A percentile compares a stretch with the other conserved stretches of the same genome.
Conservation (phyloP, 2,329 filamentous ascomycete species). For the Hypocrella siamensis region DNA sequence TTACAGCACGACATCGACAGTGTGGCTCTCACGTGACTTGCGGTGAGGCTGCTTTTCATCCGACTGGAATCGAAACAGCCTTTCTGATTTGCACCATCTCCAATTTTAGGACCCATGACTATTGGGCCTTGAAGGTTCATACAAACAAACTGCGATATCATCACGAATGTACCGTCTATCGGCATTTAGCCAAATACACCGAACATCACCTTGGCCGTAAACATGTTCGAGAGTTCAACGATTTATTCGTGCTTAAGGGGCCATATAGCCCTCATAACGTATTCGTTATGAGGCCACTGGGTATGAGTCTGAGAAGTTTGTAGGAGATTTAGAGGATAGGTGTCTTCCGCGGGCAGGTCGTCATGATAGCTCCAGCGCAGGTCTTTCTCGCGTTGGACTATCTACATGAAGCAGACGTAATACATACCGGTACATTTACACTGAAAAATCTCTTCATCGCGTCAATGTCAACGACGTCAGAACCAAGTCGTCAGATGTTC, state of each 20-base stretch:
- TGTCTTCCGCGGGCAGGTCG: conserved; percentile 13
- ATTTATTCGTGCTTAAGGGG: conserved; percentile 16
- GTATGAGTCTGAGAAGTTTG: conserved; percentile 20
- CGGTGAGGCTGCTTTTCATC: conserved; percentile 3
- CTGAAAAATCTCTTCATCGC: neutral
- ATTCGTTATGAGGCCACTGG: conserved; percentile 18
- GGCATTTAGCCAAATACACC: conserved; percentile 10
- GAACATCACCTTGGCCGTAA: conserved; percentile 12
- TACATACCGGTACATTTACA: conserved; percentile 12
- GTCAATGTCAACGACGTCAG: neutral
- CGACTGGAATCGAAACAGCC: neutral
- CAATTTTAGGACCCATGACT: conserved; percentile 7
- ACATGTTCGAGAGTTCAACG: conserved; percentile 16
- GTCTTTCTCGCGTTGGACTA: conserved; percentile 10
- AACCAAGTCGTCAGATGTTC: conserved; percentile 18
- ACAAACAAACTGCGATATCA: conserved; percentile 12
- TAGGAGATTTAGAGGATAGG: conserved; percentile 11
- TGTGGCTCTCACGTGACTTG: conserved; percentile 25
- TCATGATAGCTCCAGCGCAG: conserved; percentile 10
- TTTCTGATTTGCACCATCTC: neutral
- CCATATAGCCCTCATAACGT: conserved; percentile 17
- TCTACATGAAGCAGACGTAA: conserved; percentile 11
- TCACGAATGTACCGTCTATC: conserved; percentile 15
- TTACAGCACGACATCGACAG: conserved; percentile 22
- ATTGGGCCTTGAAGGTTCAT: conserved; percentile 18